phyloP scores from a whole-genome alignment of 139 green algal genomes.

The Eudorina sp. region DNA sequence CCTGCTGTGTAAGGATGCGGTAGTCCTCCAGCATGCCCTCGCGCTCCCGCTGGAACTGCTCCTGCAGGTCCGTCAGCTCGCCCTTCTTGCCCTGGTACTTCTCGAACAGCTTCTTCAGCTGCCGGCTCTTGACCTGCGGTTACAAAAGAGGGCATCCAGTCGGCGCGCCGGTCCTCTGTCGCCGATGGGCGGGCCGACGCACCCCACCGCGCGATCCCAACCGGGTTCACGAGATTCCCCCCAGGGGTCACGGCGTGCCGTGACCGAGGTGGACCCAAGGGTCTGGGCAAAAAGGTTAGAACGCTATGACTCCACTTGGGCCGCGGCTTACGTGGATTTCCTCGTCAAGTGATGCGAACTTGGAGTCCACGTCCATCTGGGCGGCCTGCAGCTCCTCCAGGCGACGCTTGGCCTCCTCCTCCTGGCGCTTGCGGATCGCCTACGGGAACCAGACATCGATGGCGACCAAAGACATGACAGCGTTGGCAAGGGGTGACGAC shows the following conservation, averaged over 20 bases:
- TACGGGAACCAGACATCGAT: not conserved
- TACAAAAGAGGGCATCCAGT: not conserved
- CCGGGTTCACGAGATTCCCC: too few species aligned
- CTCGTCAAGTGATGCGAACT: slow-evolving; percentile 67
- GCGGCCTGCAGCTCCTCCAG: slow-evolving; percentile 63
- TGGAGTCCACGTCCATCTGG: slow-evolving; percentile 59
- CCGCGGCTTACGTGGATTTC: slow-evolving; percentile 58
- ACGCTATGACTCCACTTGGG: too few species aligned
- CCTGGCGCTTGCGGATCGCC: slow-evolving; percentile 64
- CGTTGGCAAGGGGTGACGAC: too few species aligned
- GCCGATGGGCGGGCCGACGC: too few species aligned
- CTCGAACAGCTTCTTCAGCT: slow-evolving; percentile 79
- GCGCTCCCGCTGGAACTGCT: slow-evolving; percentile 75
- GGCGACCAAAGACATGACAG: too few species aligned
- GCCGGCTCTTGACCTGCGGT: slow-evolving; percentile 67
- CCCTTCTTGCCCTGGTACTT: slow-evolving; percentile 76
- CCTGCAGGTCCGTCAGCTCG: slow-evolving; percentile 71
- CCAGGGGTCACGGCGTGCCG: too few species aligned
- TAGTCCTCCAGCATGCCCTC: slow-evolving; percentile 83
- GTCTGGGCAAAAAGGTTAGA: too few species aligned
- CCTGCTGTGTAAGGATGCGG: slow-evolving; percentile 70
- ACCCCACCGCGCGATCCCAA: too few species aligned
- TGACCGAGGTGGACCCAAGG: too few species aligned
- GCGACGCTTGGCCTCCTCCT: slow-evolving; percentile 68
- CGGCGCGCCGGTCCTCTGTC: too few species aligned